These are phyloP conservation scores for Xylogone sp. DNA, from an alignment of 2,329 filamentous ascomycete species.

Conservation along the genomic window DNA sequence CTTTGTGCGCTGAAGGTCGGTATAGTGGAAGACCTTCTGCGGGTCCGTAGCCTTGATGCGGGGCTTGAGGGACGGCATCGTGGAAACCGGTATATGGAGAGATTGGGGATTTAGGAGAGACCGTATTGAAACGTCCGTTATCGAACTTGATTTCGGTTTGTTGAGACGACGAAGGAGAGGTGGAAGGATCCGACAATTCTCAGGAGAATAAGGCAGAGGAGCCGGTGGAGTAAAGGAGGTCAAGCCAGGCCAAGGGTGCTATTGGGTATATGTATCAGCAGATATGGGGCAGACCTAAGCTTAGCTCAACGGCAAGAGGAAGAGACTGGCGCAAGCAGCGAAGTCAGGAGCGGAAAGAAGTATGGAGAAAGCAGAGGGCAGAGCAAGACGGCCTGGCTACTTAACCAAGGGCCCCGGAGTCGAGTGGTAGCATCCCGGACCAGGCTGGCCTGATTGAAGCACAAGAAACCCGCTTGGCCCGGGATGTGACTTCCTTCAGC, in stretches of 20 bases:
- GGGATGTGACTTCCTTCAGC: background rate
- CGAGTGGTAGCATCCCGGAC: background rate
- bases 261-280: background rate
- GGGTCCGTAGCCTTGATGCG: constrained; percentile 30
- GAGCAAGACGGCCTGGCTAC: background rate
- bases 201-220: background rate
- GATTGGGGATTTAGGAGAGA: background rate
- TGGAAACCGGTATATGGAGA: background rate
- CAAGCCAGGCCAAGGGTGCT: background rate
- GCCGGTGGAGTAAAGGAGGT: background rate
- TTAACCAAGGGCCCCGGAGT: background rate
- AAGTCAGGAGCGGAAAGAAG: background rate
- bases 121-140: too few species aligned
- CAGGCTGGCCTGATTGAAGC: background rate
- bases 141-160: background rate
- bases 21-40: constrained; percentile 51
- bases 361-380: background rate
- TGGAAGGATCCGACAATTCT: too few species aligned
- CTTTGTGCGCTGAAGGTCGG: constrained; percentile 55
- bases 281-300: background rate
- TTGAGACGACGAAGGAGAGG: background rate
- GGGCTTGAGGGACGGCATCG: constrained; percentile 1
- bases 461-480: constrained; percentile 1
- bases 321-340: background rate
- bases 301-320: background rate